These are phyloP conservation scores for Daedaleopsis sinensis DNA, from an alignment of 768 basidiomycete species.

Conservation along the genomic window DNA sequence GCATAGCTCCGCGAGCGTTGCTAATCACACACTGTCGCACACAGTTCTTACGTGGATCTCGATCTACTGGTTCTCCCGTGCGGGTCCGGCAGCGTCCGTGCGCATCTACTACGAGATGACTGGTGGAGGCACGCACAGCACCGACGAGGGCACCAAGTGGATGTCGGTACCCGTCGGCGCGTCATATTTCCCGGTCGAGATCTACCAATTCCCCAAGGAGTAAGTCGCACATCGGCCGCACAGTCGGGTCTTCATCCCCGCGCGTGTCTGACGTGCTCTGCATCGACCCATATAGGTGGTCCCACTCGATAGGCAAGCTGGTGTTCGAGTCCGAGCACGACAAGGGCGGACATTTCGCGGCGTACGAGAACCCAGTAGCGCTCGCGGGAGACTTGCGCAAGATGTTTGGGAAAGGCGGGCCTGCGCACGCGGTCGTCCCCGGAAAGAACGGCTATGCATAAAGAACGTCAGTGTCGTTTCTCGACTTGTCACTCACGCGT, in stretches of 20 bases:
- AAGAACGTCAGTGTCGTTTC: too few relatives aligned
- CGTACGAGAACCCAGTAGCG: conserved; percentile 49
- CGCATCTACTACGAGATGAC: conserved; percentile 37
- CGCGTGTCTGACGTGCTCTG: not conserved
- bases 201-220: conserved; percentile 21
- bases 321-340: conserved; percentile 54
- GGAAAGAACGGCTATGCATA: conserved; percentile 44
- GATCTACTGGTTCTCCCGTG: conserved; percentile 41
- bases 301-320: conserved; percentile 37
- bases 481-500: too few relatives aligned
- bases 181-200: conserved; percentile 35
- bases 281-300: conserved; percentile 41
- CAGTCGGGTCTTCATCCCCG: too few relatives aligned
- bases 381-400: conserved; percentile 53
- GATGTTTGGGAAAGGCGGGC: conserved; percentile 59
- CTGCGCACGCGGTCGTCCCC: conserved; percentile 49
- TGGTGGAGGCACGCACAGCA: not conserved
- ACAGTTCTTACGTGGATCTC: conserved; percentile 41
- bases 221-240: conserved; percentile 7
- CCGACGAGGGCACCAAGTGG: not conserved
- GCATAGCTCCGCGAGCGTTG: not conserved
- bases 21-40: too few relatives aligned
- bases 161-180: conserved; percentile 31
- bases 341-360: conserved; percentile 62
- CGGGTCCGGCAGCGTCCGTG: conserved; percentile 33